Evolutionary conservation across 1,284 basidiomycete genomes (phyloP).

Genomic region (Trametes versicolor): DNA sequence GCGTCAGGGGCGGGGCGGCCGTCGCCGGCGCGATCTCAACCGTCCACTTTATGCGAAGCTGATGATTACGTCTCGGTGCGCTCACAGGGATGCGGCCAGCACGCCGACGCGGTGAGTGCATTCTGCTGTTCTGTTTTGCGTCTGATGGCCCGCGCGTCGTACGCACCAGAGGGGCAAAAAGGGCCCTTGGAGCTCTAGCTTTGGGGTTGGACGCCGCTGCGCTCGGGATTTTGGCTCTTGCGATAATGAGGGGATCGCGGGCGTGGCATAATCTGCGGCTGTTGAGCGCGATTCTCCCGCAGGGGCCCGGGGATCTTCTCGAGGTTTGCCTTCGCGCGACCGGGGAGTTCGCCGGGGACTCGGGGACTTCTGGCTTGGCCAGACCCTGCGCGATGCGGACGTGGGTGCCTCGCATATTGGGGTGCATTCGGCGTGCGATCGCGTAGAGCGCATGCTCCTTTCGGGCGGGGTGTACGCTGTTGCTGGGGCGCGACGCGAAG

Average conservation of each 20-base stretch:
- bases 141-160: slow-evolving; percentile 3
- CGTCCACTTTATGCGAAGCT: not conserved
- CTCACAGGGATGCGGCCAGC: slow-evolving; percentile 72
- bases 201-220: too few relatives aligned
- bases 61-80: not conserved
- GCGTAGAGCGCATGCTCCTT: not conserved
- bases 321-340: slow-evolving; percentile 5
- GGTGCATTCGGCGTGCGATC: slow-evolving; percentile 1
- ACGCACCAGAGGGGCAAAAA: too few relatives aligned
- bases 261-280: slow-evolving; percentile 7
- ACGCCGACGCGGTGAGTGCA: slow-evolving; percentile 67
- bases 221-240: too few relatives aligned
- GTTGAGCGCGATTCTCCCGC: slow-evolving; percentile 14
- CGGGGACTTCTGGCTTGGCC: slow-evolving; percentile 25
- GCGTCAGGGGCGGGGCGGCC: not conserved
- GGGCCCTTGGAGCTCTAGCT: too few relatives aligned
- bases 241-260: not conserved
- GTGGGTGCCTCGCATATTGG: slow-evolving; percentile 3
- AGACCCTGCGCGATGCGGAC: not conserved
- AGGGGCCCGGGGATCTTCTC: slow-evolving; percentile 14
- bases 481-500: slow-evolving; percentile 9
- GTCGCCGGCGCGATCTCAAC: not conserved
- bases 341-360: too few relatives aligned
- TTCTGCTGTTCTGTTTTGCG: slow-evolving; percentile 25
- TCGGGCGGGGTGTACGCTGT: not conserved